A percentile compares a stretch with the other conserved stretches of the same genome.
Conservation (phyloP, 2,329 filamentous ascomycete species). For the Scedosporium boydii region DNA sequence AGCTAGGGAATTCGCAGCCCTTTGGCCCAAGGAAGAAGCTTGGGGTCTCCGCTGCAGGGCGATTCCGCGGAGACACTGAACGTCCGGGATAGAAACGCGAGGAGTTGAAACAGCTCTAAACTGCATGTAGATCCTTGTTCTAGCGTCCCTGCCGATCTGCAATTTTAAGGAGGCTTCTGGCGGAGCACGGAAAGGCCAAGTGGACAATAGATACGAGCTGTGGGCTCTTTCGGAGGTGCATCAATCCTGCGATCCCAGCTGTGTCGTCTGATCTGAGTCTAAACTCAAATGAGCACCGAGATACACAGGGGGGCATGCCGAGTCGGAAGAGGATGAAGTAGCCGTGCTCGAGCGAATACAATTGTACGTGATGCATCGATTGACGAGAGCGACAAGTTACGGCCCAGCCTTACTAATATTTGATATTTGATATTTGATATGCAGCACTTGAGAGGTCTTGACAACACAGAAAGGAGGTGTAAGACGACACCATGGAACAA, state of each 20-base stretch:
- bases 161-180: neutral
- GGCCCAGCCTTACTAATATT: no score
- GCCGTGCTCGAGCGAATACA: neutral
- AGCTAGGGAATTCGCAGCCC: neutral
- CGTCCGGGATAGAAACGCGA: neutral
- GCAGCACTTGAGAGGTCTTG: no score
- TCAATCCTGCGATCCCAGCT: neutral
- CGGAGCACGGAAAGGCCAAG: neutral
- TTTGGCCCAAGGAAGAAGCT: neutral
- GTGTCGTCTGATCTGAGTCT: neutral
- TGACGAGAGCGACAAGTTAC: no score
- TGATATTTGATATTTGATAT: no score
- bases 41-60: neutral
- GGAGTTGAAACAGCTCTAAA: neutral
- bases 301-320: neutral
- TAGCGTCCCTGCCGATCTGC: neutral
- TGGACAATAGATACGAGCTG: neutral
- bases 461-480: no score
- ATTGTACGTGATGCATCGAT: no score
- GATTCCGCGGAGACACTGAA: neutral
- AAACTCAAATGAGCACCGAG: neutral
- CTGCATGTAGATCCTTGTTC: neutral
- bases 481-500: no score
- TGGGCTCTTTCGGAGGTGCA: neutral
- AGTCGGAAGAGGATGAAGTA: neutral